A percentile compares a stretch with the other conserved stretches of the same genome.
Conservation (phyloP, 2,329 filamentous ascomycete species). For the Pseudocercospora eumusae region DNA sequence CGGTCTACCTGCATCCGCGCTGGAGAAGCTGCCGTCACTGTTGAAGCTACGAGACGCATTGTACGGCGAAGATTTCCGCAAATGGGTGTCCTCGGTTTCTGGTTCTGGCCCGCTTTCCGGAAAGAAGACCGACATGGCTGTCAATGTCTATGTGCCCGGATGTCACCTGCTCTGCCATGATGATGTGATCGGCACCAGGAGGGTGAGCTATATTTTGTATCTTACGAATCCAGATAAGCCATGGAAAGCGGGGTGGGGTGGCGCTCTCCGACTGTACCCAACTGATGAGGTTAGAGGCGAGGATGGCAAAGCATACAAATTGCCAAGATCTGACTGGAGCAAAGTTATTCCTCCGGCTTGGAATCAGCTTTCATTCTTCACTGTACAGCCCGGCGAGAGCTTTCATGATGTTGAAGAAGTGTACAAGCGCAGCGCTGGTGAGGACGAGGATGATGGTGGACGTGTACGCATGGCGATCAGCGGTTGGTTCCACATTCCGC, state of each 20-base stretch:
- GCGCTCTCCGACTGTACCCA: constrained; percentile 85
- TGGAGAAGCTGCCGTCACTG: constrained; percentile 85
- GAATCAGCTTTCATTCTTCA: constrained; percentile 98
- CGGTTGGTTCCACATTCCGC: constrained; percentile 98
- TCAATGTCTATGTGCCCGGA: constrained; percentile 96
- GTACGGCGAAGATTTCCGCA: constrained; percentile 85
- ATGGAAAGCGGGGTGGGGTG: constrained; percentile 92
- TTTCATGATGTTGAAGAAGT: constrained; percentile 99
- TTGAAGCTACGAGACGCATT: constrained; percentile 88
- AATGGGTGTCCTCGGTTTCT: constrained; percentile 85
- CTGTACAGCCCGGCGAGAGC: constrained; percentile 95
- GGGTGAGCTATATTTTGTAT: constrained; percentile 96
- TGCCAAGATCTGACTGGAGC: constrained; percentile 74
- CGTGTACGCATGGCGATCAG: constrained; percentile 95
- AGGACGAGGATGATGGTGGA: constrained; percentile 68
- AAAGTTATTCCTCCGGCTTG: constrained; percentile 90
- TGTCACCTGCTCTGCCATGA: constrained; percentile 96
- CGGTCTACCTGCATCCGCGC: constrained; percentile 81
- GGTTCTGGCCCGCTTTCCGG: constrained; percentile 84
- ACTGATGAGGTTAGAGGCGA: constrained; percentile 62
- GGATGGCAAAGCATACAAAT: constrained; percentile 71
- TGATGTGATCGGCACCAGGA: constrained; percentile 95
- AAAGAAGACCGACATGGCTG: constrained; percentile 96
- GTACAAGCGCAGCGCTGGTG: constrained; percentile 65
- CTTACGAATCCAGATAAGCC: constrained; percentile 86